Base-by-base conservation (phyloP, 768 basidiomycete species). In the Kwoniella europaea region DNA sequence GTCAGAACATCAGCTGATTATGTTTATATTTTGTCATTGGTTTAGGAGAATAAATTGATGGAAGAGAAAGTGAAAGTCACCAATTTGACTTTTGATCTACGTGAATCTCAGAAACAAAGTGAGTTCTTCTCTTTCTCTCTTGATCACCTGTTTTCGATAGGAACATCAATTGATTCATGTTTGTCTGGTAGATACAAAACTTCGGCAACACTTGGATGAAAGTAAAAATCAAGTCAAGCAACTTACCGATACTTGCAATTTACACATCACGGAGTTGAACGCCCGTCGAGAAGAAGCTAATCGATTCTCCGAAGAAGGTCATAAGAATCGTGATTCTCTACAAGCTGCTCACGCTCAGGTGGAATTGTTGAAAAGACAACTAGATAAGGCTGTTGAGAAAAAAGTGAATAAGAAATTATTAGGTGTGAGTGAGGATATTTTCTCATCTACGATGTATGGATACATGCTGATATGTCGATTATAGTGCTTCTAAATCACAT, bases 381-480 rank as follows among this genome's bases (percentile, higher is more conserved):
- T 83, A 50, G 82, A 82, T 46, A 55, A 73, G 66, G 71, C 75
- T 22, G 69, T 80, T 20, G 75, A 80, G 42, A 59, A 62, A 27
- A 74, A 74, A 53, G 75, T 76, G 54, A 71, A 78, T 57, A 79
- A 79, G 66, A 76, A 71, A 71, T 65, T 78, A 64, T 69, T 80
- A 44, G 78, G 79, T 64, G 82, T 81, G 72, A 75, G 82, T 70
- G 16, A 13, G 4, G 44, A 46, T 12, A 16, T 46, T 0, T 10
- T 46, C 3, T 46, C 16, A 46, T 16, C 16, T 10, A 46, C 44
- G 2, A 5, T 46, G 1, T 46, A 16, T 46, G 10, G 10, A 10
- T 46, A 12, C 12, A 12, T 46, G 10, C 16, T 10, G 44, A 46
- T 46, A 12, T 16, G 44, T 27, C 27, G 44, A 46, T 12, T 50